Conservation (phyloP, 495 filamentous ascomycete genomes). For the Evernia prunastri region DNA sequence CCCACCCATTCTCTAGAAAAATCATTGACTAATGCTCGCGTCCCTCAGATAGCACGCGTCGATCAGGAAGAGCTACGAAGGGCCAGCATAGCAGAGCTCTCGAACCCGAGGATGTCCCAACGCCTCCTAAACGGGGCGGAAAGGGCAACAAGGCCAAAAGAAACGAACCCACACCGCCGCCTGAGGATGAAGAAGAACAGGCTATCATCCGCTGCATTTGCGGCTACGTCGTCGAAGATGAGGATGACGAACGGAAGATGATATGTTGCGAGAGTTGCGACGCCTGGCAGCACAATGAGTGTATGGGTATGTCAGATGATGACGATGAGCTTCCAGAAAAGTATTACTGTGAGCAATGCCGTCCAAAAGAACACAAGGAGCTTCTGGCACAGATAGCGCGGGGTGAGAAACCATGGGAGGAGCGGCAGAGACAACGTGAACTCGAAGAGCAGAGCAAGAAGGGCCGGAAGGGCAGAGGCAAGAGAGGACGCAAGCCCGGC, state of each 20-base stretch:
- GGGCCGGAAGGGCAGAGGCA: slow-evolving; percentile 42
- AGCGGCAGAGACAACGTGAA: slow-evolving; percentile 48
- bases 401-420: slow-evolving; percentile 85
- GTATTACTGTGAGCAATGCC: slow-evolving; percentile 89
- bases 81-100: slow-evolving; percentile 85
- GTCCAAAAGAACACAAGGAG: slow-evolving; percentile 70
- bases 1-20: background rate
- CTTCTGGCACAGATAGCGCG: slow-evolving; percentile 64
- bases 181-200: slow-evolving; percentile 60
- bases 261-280: slow-evolving; percentile 87
- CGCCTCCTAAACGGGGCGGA: slow-evolving; percentile 55
- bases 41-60: slow-evolving; percentile 41
- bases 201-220: slow-evolving; percentile 89
- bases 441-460: slow-evolving; percentile 45
- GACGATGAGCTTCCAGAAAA: slow-evolving; percentile 65
- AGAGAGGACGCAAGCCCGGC: slow-evolving; percentile 18
- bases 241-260: slow-evolving; percentile 72
- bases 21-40: background rate
- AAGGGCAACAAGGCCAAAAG: slow-evolving; percentile 52
- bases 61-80: slow-evolving; percentile 91
- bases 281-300: slow-evolving; percentile 95
- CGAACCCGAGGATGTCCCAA: slow-evolving; percentile 51
- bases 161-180: slow-evolving; percentile 45
- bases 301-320: slow-evolving; percentile 77
- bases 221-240: slow-evolving; percentile 76